Evolutionary conservation across 257 asterid species (phyloP).

Genomic region (Fraxinus cuspidata): DNA sequence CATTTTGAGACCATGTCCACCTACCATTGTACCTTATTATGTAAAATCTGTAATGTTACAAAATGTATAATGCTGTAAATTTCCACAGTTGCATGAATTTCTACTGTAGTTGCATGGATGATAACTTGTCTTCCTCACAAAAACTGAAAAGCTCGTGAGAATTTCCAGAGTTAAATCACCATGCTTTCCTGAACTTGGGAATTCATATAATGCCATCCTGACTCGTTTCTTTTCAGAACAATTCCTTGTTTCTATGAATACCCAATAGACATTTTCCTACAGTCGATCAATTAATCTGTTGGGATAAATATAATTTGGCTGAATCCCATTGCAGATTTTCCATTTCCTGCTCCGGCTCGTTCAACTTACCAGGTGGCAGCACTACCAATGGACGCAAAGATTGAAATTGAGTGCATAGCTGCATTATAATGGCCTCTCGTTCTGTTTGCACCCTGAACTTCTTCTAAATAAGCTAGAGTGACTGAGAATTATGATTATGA

Average conservation of each 20-base stretch:
- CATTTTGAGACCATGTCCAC: not conserved
- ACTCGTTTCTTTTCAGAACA: not conserved
- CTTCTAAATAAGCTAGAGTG: constrained; percentile 23
- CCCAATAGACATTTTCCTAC: not conserved
- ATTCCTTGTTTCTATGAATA: not conserved
- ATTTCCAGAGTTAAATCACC: too few species aligned
- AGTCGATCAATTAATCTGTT: not conserved
- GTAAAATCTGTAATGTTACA: not conserved
- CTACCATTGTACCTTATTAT: not conserved
- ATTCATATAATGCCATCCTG: not conserved
- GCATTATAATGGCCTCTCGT: constrained; percentile 34
- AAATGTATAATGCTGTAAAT: not conserved
- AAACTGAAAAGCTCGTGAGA: not conserved
- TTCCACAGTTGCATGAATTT: not conserved
- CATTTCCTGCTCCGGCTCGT: constrained; percentile 89
- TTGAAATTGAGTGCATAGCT: constrained; percentile 91
- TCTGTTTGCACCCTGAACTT: constrained; percentile 7
- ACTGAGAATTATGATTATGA: not conserved
- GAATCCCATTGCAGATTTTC: constrained; percentile 62
- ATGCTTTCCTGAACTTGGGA: not conserved
- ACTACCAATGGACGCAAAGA: constrained; percentile 77
- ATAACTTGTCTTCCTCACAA: not conserved
- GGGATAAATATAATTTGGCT: constrained; percentile 4
- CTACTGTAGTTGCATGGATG: not conserved
- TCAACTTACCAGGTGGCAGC: constrained; percentile 95